phyloP scores from a whole-genome alignment of 441 rosid species.

The Erodium texanum region DNA sequence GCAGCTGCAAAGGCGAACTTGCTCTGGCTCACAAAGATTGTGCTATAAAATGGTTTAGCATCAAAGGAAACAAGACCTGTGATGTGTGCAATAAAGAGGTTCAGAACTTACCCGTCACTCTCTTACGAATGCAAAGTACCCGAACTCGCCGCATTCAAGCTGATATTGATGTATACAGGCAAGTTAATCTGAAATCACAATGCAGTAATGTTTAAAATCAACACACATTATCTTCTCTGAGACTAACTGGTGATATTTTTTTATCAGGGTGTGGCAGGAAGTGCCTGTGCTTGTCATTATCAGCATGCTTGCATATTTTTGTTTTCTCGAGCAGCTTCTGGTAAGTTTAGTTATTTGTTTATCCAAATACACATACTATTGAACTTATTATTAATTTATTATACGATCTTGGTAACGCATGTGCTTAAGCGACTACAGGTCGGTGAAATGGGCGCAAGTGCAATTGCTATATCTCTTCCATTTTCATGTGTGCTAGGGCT shows the following conservation, averaged over 20 bases:
- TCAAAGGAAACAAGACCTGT: constrained; percentile 43
- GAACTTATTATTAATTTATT: not conserved
- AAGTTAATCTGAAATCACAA: constrained; percentile 19
- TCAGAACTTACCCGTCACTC: constrained; percentile 36
- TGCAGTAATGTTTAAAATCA: not conserved
- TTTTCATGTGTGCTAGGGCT: constrained; percentile 35
- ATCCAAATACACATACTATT: not conserved
- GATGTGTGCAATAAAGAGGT: constrained; percentile 44
- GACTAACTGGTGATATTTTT: constrained; percentile 2
- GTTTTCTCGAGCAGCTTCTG: constrained; percentile 39
- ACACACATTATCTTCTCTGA: not conserved
- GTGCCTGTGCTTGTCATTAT: constrained; percentile 38
- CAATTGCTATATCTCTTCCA: constrained; percentile 36
- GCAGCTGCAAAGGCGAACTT: constrained; percentile 48
- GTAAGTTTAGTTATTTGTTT: constrained; percentile 9
- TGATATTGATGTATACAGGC: constrained; percentile 33
- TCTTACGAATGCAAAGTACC: constrained; percentile 30
- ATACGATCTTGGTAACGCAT: not conserved
- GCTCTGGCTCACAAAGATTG: constrained; percentile 44
- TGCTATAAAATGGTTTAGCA: constrained; percentile 43
- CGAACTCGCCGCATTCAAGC: constrained; percentile 21
- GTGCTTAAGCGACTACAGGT: constrained; percentile 20
- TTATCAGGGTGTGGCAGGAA: constrained; percentile 37
- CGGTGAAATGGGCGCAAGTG: constrained; percentile 31
- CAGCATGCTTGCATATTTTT: constrained; percentile 40